These are phyloP conservation scores for Shiraia bambusicola DNA, from an alignment of 2,329 filamentous ascomycete genomes.

Conservation along the genomic window DNA sequence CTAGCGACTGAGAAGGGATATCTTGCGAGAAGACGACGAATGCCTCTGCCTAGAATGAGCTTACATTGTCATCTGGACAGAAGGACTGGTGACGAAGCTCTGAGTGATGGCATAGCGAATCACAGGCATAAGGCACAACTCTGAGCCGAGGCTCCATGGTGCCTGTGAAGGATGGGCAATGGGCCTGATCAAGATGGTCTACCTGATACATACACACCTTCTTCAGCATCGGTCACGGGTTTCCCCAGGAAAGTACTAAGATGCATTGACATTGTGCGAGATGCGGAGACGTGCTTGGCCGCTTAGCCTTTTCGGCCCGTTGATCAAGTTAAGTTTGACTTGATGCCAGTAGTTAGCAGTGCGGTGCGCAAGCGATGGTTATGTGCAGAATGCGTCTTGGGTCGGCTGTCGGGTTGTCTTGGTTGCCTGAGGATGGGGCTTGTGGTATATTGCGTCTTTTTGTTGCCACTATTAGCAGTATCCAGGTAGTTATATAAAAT, in stretches of 20 bases:
- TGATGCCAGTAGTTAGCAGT: conserved; percentile 2
- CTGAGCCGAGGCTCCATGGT: conserved; percentile 14
- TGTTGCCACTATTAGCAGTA: background rate
- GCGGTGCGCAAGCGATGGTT: conserved; percentile 9
- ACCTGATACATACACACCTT: conserved; percentile 50
- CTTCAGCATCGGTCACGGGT: conserved; percentile 59
- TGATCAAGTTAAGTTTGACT: conserved; percentile 5
- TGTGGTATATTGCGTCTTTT: background rate
- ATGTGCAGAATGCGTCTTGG: background rate
- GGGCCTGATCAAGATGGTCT: no score
- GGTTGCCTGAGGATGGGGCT: conserved; percentile 11
- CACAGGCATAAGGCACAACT: conserved; percentile 14
- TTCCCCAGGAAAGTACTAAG: conserved; percentile 44
- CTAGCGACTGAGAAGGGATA: conserved; percentile 67
- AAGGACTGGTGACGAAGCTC: background rate
- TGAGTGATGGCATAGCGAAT: conserved; percentile 18
- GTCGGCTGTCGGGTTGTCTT: background rate
- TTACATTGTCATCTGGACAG: conserved; percentile 1
- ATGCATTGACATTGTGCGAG: conserved; percentile 15
- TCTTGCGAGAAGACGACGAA: conserved; percentile 81
- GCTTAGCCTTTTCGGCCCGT: conserved; percentile 5
- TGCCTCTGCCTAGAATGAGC: conserved; percentile 62
- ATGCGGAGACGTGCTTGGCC: conserved; percentile 6
- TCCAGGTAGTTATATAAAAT: background rate
- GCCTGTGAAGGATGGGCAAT: conserved; percentile 3